phyloP scores from a whole-genome alignment of 208 protist genomes.

The Wallacemonas collosoma region DNA sequence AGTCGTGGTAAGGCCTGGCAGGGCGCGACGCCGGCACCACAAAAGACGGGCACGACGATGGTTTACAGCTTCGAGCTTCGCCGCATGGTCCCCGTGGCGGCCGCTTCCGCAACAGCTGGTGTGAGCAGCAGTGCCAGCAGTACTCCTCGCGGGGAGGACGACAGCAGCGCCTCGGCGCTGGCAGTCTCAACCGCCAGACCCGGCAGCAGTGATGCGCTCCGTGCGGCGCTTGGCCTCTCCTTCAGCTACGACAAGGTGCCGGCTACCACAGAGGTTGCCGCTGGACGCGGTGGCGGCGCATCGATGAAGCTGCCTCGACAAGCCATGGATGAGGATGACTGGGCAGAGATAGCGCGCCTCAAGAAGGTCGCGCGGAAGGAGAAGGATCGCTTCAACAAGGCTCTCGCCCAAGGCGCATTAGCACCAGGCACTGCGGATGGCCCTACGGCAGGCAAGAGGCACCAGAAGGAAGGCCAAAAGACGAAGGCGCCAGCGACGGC shows the following conservation, averaged over 20 bases:
- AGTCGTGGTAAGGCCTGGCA: constrained; percentile 11
- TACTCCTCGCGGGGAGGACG: too few species aligned
- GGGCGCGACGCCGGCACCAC: not conserved
- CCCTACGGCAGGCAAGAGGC: constrained; percentile 11
- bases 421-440: not conserved
- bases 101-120: not conserved
- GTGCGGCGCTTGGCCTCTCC: constrained; percentile 48
- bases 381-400: constrained; percentile 10
- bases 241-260: constrained; percentile 45
- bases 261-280: not conserved
- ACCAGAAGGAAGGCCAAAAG: not conserved
- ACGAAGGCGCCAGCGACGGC: not conserved
- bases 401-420: not conserved
- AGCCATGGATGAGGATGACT: constrained; percentile 45
- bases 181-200: not conserved
- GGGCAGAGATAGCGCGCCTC: constrained; percentile 34
- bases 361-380: constrained; percentile 36
- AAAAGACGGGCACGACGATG: constrained; percentile 2
- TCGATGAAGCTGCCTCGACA: constrained; percentile 18
- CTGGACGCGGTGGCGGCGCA: too few species aligned
- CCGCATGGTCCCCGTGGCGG: constrained; percentile 77
- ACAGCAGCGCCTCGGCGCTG: too few species aligned
- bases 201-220: constrained; percentile 28
- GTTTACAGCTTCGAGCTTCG: constrained; percentile 91
- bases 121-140: too few species aligned